Percentiles rank a stretch among this genome's conserved stretches.
Conservation (phyloP, 371 early-diverging fungal species). For the Funneliformis caledonium region DNA sequence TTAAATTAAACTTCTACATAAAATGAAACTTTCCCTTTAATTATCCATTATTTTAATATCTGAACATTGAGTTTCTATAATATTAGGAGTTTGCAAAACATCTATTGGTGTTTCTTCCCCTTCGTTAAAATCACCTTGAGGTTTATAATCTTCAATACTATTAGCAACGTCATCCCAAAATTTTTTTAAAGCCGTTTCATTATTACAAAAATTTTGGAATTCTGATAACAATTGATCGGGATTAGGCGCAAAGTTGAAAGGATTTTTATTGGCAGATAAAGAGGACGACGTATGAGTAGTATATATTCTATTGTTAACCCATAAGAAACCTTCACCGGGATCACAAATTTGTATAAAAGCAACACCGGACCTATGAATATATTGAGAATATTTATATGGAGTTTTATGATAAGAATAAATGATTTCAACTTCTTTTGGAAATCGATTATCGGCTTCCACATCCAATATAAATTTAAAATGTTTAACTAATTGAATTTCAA, state of each 20-base stretch:
- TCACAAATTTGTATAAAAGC: constrained; percentile 90
- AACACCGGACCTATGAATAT: constrained; percentile 87
- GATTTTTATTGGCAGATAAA: constrained; percentile 29
- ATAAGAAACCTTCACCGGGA: constrained; percentile 77
- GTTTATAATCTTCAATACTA: constrained; percentile 29
- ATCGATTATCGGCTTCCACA: constrained; percentile 83
- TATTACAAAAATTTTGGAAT: constrained; percentile 64
- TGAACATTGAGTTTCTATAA: no score
- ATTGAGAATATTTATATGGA: constrained; percentile 82
- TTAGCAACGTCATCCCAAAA: constrained; percentile 65
- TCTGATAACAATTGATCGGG: constrained; percentile 59
- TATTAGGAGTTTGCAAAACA: no score
- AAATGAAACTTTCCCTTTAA: no score
- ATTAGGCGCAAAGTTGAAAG: constrained; percentile 46
- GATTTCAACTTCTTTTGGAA: constrained; percentile 61
- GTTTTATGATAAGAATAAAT: constrained; percentile 74
- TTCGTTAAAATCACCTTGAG: neutral
- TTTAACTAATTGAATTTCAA: constrained; percentile 81
- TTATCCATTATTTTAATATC: no score
- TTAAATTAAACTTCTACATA: no score
- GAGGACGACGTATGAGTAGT: constrained; percentile 57
- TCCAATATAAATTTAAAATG: constrained; percentile 90
- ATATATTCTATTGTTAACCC: constrained; percentile 87
- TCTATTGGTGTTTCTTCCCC: no score
- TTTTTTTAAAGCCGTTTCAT: constrained; percentile 54